Evolutionary conservation across 108 stramenopile genomes (phyloP), one percentile per base, ranked within the genome.

Genomic region (Nitzschia palea): DNA sequence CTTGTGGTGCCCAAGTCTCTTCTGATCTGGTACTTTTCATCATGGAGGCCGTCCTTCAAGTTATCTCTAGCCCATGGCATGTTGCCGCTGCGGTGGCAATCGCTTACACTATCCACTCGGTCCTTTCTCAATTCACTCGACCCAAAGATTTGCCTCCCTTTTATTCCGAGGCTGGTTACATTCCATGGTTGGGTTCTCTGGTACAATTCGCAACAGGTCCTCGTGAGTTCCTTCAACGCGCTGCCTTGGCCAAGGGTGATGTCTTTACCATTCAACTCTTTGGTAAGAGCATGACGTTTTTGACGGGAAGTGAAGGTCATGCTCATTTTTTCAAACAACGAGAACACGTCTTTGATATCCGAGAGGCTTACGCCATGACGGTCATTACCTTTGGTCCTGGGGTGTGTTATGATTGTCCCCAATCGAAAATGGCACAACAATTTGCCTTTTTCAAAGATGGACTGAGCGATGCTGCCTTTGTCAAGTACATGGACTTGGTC

Each of bases 331-430:
- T 82, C 59, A 78, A 77, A 51, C 78, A 73, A 40, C 71, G 53
- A 31, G 86, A 90, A 60, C 70, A 86, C 23, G 65, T 66, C 20
- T 66, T 90, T 70, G 73, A 73, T 40, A 86, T 87, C 36, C 58
- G 74, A 44, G 82, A 84, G 37, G 75, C 62, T 23, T 90, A 90
- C 67, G 78, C 62, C 9, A 87, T 87, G 70, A 90, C 85, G 55
- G 82, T 76, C 51, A 84, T 83, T 26, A 82, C 87, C 15, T 90
- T 90, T 65, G 89, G 89, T 3, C 44, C 64, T 20, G 74, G 74
- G 25, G 70, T 80, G 20, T 86, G 87, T 55, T 90, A 90, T 59
- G 82, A 85, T 55, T 73, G 82, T n/a, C 84, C 83, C 35, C 89
- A 76, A 10, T 68, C 59, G 37, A 83, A 80, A 66, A 66, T 81